Percentiles rank a stretch among this genome's conserved stretches.
Evolutionary conservation across 1,284 basidiomycete species (phyloP).

Genomic region (Sanghuangporus weigelae): DNA sequence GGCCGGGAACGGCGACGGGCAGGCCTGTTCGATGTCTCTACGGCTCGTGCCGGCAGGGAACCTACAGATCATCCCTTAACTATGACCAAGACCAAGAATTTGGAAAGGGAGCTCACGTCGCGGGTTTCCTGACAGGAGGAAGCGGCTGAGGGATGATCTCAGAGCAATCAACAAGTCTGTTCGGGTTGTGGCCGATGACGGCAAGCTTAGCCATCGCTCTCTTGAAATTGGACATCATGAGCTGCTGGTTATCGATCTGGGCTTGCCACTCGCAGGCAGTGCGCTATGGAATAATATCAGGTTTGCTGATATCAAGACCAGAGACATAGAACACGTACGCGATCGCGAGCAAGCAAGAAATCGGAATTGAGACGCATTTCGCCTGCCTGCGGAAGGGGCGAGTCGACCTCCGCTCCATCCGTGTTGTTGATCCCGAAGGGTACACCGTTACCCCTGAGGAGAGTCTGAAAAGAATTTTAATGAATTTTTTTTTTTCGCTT

Average conservation of each 20-base stretch:
- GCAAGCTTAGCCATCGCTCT: slow-evolving; percentile 18
- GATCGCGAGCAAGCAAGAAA: slow-evolving; percentile 19
- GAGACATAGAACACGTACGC: background rate
- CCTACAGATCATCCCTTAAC: background rate
- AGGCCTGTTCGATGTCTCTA: slow-evolving; percentile 12
- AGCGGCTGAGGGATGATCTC: slow-evolving; percentile 16
- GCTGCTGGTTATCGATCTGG: slow-evolving; percentile 16
- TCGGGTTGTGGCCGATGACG: slow-evolving; percentile 17
- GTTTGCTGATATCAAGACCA: background rate
- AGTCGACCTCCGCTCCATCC: slow-evolving; percentile 9
- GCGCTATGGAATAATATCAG: background rate
- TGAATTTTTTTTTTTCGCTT: background rate
- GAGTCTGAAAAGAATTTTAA: slow-evolving; percentile 18
- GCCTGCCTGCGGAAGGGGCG: slow-evolving; percentile 1
- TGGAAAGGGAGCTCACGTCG: slow-evolving; percentile 6
- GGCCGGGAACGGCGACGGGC: slow-evolving; percentile 14
- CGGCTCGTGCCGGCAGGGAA: slow-evolving; percentile 17
- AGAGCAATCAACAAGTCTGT: slow-evolving; percentile 18
- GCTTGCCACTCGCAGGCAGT: slow-evolving; percentile 21
- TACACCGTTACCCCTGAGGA: slow-evolving; percentile 18
- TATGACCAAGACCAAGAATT: background rate
- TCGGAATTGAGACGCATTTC: slow-evolving; percentile 18
- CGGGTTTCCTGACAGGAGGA: slow-evolving; percentile 12
- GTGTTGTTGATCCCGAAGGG: slow-evolving; percentile 11
- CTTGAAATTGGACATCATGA: slow-evolving; percentile 18